Percentiles rank a stretch among this genome's conserved stretches.
Conservation (phyloP, 2,329 filamentous ascomycete genomes). For the Sclerotinia nivalis region DNA sequence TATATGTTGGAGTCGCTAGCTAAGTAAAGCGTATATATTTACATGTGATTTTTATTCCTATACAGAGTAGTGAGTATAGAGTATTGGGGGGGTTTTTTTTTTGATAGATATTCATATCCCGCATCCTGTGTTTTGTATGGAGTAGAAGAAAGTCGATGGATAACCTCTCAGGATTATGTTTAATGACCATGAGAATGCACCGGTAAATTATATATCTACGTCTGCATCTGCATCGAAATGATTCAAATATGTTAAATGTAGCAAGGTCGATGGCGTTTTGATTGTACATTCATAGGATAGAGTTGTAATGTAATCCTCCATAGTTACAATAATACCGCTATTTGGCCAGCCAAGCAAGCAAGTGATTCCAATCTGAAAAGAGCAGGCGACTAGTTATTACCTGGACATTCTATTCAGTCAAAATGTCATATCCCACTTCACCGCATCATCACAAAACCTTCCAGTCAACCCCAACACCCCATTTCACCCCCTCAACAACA, state of each 20-base stretch:
- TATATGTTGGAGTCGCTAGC: no score
- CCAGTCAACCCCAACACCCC: slow-evolving; percentile 43
- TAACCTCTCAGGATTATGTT: no score
- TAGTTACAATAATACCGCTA: not conserved
- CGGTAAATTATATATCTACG: no score
- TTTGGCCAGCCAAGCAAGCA: not conserved
- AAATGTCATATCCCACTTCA: not conserved
- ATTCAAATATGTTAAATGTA: not conserved
- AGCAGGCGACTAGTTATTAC: not conserved
- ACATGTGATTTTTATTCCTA: no score
- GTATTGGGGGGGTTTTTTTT: no score
- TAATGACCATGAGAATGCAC: no score
- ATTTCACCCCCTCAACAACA: slow-evolving; percentile 37
- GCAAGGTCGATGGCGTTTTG: not conserved
- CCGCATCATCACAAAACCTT: slow-evolving; percentile 35
- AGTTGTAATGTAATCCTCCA: not conserved
- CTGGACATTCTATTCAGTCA: not conserved
- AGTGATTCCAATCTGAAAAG: not conserved
- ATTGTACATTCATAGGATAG: not conserved
- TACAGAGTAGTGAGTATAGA: no score
- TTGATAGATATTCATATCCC: no score
- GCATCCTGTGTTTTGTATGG: no score
- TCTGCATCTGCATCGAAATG: no score
- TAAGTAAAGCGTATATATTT: no score
- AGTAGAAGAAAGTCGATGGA: no score